Evolutionary conservation across 495 filamentous ascomycete species (phyloP).

Genomic region (Mytilinidion resinicola): DNA sequence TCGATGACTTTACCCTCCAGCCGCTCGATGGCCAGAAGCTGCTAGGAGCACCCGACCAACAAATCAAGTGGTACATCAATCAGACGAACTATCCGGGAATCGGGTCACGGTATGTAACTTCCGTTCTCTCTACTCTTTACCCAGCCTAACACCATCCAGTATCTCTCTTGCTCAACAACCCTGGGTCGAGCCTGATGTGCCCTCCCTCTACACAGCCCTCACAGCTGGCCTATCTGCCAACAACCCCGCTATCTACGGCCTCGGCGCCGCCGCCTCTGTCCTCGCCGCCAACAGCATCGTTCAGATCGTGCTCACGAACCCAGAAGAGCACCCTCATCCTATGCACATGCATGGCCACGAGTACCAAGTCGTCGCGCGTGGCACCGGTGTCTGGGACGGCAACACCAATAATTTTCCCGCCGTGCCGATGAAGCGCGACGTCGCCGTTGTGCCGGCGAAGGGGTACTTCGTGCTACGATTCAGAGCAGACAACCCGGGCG

Average conservation of each 20-base stretch:
- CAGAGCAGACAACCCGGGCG: slow-evolving; percentile 59
- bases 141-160: not conserved
- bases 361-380: slow-evolving; percentile 63
- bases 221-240: slow-evolving; percentile 56
- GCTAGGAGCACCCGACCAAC: slow-evolving; percentile 1
- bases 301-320: slow-evolving; percentile 60
- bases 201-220: slow-evolving; percentile 69
- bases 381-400: slow-evolving; percentile 43
- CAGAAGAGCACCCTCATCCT: slow-evolving; percentile 31
- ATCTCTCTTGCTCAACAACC: slow-evolving; percentile 14
- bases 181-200: slow-evolving; percentile 53
- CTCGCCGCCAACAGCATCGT: slow-evolving; percentile 60
- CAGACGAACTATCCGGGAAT: slow-evolving; percentile 17
- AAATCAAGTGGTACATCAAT: slow-evolving; percentile 14
- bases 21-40: slow-evolving; percentile 18
- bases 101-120: slow-evolving; percentile 7
- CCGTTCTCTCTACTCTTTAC: not conserved
- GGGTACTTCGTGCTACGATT: slow-evolving; percentile 44
- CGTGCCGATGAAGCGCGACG: slow-evolving; percentile 52
- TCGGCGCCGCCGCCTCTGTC: slow-evolving; percentile 60
- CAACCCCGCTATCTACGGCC: slow-evolving; percentile 64
- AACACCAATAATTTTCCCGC: slow-evolving; percentile 39
- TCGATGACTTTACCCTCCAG: slow-evolving; percentile 24
- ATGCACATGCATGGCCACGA: slow-evolving; percentile 56
- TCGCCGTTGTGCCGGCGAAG: slow-evolving; percentile 44